phyloP scores from a whole-genome alignment of 78 protist genomes.

The Cyanophora paradoxa region DNA sequence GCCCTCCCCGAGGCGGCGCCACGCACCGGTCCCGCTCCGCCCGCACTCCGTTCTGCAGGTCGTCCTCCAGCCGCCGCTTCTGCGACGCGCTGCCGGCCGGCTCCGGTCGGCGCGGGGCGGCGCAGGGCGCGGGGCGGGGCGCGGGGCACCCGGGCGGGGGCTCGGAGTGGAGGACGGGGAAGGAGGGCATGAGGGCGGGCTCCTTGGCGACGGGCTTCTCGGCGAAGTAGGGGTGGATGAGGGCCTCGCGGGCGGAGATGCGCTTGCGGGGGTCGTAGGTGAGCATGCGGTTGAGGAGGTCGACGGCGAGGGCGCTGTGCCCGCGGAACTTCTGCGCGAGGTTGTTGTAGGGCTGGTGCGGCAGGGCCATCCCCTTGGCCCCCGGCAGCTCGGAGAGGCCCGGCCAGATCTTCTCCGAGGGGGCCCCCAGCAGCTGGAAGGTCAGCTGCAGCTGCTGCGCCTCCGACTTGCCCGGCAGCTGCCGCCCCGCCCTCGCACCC shows the following conservation, averaged over 20 bases:
- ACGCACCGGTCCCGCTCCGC: too few relatives aligned
- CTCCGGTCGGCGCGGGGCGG: too few relatives aligned
- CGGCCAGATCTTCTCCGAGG: conserved; percentile 17
- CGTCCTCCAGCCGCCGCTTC: too few relatives aligned
- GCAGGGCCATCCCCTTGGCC: background rate
- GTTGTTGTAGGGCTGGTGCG: conserved; percentile 1
- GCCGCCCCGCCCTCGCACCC: background rate
- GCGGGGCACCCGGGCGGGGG: too few relatives aligned
- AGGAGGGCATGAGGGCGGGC: background rate
- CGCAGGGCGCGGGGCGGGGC: too few relatives aligned
- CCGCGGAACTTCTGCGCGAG: background rate
- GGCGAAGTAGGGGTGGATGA: background rate
- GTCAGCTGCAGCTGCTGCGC: background rate
- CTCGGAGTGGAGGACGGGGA: background rate
- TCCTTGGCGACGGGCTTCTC: background rate
- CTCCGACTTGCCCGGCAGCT: background rate
- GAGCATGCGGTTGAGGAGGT: conserved; percentile 11
- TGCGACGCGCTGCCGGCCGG: too few relatives aligned
- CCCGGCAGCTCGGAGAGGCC: background rate
- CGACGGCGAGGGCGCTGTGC: background rate
- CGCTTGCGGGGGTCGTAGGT: conserved; percentile 13
- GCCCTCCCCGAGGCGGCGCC: too few relatives aligned
- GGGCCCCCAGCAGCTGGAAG: conserved; percentile 20
- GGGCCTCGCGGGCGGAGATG: background rate
- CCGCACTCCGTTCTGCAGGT: too few relatives aligned